These are phyloP conservation scores for Polytrichum commune DNA, from an alignment of 225 moss, liverwort and hornwort genomes.

Conservation along the genomic window DNA sequence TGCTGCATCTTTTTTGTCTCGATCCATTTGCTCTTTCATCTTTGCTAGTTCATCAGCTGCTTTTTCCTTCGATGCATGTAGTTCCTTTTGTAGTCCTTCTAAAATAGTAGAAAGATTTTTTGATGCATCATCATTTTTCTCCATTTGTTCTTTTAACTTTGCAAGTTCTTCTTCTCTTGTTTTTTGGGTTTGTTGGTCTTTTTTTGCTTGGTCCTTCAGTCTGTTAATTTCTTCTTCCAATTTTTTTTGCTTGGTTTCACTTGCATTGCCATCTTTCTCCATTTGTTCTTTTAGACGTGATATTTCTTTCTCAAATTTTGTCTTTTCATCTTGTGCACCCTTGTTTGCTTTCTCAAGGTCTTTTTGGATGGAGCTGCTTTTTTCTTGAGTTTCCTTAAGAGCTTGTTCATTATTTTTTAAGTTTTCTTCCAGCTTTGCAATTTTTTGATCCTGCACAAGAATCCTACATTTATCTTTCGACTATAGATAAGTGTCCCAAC, in stretches of 20 bases:
- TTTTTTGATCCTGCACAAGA: constrained; percentile 20
- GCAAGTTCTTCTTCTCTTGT: constrained; percentile 5
- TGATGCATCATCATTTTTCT: background rate
- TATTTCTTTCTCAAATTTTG: background rate
- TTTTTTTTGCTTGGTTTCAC: background rate
- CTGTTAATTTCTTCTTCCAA: constrained; percentile 6
- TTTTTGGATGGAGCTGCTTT: constrained; percentile 5
- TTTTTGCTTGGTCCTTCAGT: background rate
- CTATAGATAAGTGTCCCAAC: too few relatives aligned
- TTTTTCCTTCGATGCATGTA: background rate
- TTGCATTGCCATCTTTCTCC: background rate
- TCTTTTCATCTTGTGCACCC: constrained; percentile 3
- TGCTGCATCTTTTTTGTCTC: background rate
- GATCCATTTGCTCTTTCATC: constrained; percentile 6
- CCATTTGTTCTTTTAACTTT: constrained; percentile 1
- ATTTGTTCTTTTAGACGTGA: constrained; percentile 2
- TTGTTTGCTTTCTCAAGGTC: constrained; percentile 6
- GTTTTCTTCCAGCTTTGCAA: constrained; percentile 24
- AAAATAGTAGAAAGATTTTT: background rate
- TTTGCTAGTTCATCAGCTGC: background rate
- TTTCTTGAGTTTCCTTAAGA: constrained; percentile 12
- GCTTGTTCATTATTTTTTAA: constrained; percentile 21
- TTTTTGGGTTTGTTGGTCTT: background rate
- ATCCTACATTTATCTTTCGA: background rate
- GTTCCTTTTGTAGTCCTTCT: background rate